Evolutionary conservation across 2,329 filamentous ascomycete genomes (phyloP).

Genomic region (Blastomyces gilchristii): DNA sequence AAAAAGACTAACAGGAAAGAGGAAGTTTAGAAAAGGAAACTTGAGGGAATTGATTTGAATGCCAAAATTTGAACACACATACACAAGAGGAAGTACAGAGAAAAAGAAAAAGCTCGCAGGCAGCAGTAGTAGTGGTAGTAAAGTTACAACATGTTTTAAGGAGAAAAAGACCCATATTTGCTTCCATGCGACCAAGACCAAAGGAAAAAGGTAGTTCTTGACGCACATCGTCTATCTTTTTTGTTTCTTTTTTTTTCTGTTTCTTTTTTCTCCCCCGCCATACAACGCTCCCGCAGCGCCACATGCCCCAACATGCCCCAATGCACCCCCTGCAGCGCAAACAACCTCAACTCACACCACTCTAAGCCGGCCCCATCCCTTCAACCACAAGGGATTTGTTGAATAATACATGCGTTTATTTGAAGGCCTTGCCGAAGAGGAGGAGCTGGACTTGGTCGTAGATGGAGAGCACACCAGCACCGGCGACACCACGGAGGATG

Average conservation of each 20-base stretch:
- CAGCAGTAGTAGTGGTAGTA: constrained; percentile 28
- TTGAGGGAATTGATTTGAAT: constrained; percentile 15
- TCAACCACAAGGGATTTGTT: neutral
- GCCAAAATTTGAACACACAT: constrained; percentile 12
- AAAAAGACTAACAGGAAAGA: constrained; percentile 2
- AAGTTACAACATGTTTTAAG: constrained; percentile 34
- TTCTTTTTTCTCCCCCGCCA: constrained; percentile 16
- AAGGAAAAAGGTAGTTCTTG: constrained; percentile 24
- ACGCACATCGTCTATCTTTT: constrained; percentile 30
- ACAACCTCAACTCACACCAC: constrained; percentile 20
- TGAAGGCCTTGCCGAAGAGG: constrained; percentile 99
- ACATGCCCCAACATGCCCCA: constrained; percentile 14
- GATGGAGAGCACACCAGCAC: constrained; percentile 99
- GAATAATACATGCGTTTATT: constrained; percentile 33
- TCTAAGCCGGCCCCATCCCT: constrained; percentile 24
- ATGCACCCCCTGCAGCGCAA: constrained; percentile 15
- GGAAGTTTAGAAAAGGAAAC: constrained; percentile 10
- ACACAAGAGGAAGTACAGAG: constrained; percentile 14
- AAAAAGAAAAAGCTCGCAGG: constrained; percentile 34
- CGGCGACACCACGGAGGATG: constrained; percentile 99
- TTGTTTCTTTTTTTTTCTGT: constrained; percentile 7
- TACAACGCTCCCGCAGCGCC: constrained; percentile 17
- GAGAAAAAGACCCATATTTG: constrained; percentile 33
- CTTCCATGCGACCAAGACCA: constrained; percentile 36
- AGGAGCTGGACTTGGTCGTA: constrained; percentile 99